Base-by-base conservation (phyloP, 495 filamentous ascomycete genomes). In the Daldinia caldariorum region DNA sequence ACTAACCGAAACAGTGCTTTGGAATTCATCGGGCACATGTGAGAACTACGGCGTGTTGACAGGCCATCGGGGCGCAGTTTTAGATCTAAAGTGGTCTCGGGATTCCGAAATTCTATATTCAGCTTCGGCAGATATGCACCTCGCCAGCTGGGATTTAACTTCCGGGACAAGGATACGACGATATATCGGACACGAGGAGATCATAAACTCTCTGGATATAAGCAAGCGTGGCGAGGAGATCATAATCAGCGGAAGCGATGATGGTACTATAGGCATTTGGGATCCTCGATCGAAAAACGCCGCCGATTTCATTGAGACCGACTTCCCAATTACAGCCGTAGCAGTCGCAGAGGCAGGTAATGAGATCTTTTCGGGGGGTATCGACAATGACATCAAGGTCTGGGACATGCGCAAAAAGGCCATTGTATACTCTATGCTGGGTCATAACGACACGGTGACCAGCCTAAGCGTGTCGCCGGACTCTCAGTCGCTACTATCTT, bases 351-450 rank as follows among this genome's bases (percentile, higher is more conserved):
- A 97, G 79, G 92, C 93, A 16, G 95, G 94, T 14, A 97, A 95
- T 76, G 96, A 99, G 80, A 86, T 99, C 6, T 99, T 94, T 77
- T 94, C 91, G 16, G 95, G 95, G 38, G 91, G 94, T 9, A 97
- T 99, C 61, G 95, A 98, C 77, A 97, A 97, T 71, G 93, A 96
- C 63, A 97, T 99, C 76, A 94, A 96, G 75, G 92, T 95, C 6
- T 99, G 94, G 93, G 96, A 99, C 80, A 79, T 97, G 64, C 89
- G 96, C 69, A 97, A 97, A 81, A 92, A 94, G 76, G 88, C 88
- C 0, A 86, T 97, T 1, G 88, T 91, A 8, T 97, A 97, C 75
- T 89, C 91, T 2, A 90, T 99, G 86, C 72, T 91, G 8, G 95
- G 96, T 2, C 95, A 99, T 75, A 90, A 86, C 34, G 95, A 99